Conservation (phyloP, 179 eudicot species). For the Pouteria campechiana region DNA sequence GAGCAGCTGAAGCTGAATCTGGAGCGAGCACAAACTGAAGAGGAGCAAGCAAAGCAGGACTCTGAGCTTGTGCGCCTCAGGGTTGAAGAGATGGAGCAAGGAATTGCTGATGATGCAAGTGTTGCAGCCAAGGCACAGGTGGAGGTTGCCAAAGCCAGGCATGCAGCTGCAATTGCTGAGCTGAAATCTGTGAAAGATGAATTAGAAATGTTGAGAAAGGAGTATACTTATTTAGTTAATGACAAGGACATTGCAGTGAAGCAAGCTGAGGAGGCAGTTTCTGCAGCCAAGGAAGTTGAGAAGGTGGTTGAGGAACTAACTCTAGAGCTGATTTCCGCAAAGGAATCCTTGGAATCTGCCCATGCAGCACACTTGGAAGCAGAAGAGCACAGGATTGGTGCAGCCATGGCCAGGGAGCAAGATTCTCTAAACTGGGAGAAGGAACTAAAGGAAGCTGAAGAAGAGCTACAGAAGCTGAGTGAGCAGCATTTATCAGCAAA, state of each 20-base stretch:
- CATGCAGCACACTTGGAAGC: conserved; percentile 77
- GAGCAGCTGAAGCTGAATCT: conserved; percentile 81
- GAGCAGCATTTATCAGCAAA: conserved; percentile 42
- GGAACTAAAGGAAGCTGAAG: conserved; percentile 78
- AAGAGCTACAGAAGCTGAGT: conserved; percentile 51
- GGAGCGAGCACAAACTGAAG: conserved; percentile 81
- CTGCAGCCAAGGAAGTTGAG: conserved; percentile 62
- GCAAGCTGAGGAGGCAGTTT: conserved; percentile 58
- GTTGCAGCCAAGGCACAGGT: conserved; percentile 86
- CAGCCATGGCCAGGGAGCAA: conserved; percentile 60
- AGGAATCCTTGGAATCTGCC: conserved; percentile 67
- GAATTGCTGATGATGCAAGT: conserved; percentile 70
- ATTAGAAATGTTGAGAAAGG: conserved; percentile 39
- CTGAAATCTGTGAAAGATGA: conserved; percentile 54
- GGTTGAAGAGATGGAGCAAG: conserved; percentile 83
- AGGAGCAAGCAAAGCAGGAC: conserved; percentile 85
- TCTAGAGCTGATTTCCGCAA: conserved; percentile 60
- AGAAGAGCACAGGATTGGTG: conserved; percentile 67
- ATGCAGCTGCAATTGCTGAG: conserved; percentile 56
- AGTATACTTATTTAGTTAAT: conserved; percentile 31
- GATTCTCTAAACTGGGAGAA: conserved; percentile 52
- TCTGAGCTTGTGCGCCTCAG: conserved; percentile 67
- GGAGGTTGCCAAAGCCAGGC: conserved; percentile 72
- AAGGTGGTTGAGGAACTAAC: conserved; percentile 71
- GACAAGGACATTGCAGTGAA: conserved; percentile 61